phyloP scores from a whole-genome alignment of 169 alveolate genomes.

The Plasmodium vinckei region DNA sequence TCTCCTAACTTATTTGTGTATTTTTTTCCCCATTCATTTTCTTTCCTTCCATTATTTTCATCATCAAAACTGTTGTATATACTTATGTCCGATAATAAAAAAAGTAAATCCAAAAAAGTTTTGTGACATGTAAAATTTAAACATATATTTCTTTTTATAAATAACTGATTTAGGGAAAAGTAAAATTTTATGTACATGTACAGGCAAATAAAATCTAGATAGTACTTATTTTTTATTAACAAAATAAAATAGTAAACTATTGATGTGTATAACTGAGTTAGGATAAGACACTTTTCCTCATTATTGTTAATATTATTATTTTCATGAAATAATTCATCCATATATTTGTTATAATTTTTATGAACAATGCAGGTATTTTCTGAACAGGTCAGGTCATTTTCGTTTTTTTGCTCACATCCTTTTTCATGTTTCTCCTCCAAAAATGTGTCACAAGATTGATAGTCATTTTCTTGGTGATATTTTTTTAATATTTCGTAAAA shows the following conservation, averaged over 20 bases:
- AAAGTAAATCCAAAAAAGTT: conserved; percentile 15
- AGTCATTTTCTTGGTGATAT: conserved; percentile 4
- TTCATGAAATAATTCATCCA: conserved; percentile 31
- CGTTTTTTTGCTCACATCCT: neutral
- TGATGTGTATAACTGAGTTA: conserved; percentile 23
- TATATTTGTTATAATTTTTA: neutral
- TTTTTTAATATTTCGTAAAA: conserved; percentile 19
- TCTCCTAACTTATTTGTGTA: neutral
- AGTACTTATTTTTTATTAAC: conserved; percentile 47
- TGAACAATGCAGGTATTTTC: neutral
- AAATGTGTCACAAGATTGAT: neutral
- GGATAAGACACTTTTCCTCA: neutral
- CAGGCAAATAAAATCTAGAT: conserved; percentile 45
- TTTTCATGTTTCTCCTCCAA: neutral
- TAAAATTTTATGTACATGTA: conserved; percentile 41
- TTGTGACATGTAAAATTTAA: conserved; percentile 41
- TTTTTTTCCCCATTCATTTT: neutral
- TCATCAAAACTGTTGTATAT: neutral
- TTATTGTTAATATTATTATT: neutral
- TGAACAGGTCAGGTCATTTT: neutral
- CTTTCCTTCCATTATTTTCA: neutral
- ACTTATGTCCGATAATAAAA: conserved; percentile 14
- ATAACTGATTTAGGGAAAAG: conserved; percentile 16
- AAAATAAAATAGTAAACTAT: conserved; percentile 23
- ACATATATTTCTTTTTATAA: conserved; percentile 2